phyloP scores from a whole-genome alignment of 768 basidiomycete genomes.

The Piloderma croceum region DNA sequence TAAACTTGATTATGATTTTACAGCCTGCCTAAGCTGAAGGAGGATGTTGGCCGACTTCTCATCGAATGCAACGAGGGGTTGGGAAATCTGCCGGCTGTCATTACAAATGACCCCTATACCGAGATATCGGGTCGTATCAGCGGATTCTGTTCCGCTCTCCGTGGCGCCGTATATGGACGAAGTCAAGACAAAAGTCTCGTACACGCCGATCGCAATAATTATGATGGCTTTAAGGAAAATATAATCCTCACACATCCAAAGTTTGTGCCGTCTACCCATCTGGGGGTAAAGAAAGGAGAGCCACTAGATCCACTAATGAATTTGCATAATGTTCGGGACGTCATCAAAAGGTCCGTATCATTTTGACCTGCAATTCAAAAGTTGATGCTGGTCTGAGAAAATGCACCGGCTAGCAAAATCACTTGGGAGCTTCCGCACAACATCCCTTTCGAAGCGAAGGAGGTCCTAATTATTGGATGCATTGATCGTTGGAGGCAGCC shows the following conservation, averaged over 20 bases:
- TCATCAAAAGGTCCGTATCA: conserved; percentile 30
- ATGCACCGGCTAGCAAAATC: conserved; percentile 31
- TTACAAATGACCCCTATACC: conserved; percentile 35
- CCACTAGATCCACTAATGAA: no score
- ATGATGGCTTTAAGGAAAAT: conserved; percentile 26
- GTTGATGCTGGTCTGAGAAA: no score
- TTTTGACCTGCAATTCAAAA: not conserved
- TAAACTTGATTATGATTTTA: conserved; percentile 1
- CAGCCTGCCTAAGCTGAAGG: conserved; percentile 45
- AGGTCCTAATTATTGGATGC: conserved; percentile 28
- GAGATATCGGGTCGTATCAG: conserved; percentile 42
- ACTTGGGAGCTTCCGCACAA: conserved; percentile 40
- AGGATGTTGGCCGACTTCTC: conserved; percentile 37
- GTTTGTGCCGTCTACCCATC: conserved; percentile 35
- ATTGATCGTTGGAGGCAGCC: conserved; percentile 34
- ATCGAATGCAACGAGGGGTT: conserved; percentile 28
- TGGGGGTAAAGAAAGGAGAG: no score
- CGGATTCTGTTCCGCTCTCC: conserved; percentile 39
- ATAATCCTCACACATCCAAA: conserved; percentile 37
- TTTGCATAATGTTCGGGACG: conserved; percentile 29
- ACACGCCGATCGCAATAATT: conserved; percentile 29
- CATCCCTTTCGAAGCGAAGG: conserved; percentile 36
- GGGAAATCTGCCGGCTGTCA: conserved; percentile 33
- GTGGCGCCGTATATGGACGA: conserved; percentile 26
- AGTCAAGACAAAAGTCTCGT: conserved; percentile 31